Evolutionary conservation across 1,139 yeast species (phyloP).

Genomic region (Candida mesenterica): DNA sequence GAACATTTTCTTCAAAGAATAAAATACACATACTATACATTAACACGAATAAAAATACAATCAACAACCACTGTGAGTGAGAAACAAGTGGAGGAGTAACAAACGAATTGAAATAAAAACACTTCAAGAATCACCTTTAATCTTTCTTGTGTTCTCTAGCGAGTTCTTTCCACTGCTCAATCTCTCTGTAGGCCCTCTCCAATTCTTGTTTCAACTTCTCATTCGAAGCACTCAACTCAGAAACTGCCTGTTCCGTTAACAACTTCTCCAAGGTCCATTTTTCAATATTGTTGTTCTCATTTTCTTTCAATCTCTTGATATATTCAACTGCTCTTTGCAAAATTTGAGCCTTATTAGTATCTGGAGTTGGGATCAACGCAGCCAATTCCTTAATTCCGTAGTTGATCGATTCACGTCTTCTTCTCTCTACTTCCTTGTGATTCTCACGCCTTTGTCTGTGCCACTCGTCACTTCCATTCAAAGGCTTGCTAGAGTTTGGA

Average conservation of each 20-base stretch:
- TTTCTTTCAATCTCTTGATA: constrained; percentile 82
- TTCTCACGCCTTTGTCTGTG: constrained; percentile 80
- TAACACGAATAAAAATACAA: too few relatives aligned
- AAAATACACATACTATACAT: too few relatives aligned
- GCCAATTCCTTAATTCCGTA: constrained; percentile 85
- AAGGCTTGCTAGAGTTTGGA: constrained; percentile 41
- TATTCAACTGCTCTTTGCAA: constrained; percentile 85
- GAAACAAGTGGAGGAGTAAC: too few relatives aligned
- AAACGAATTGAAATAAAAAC: too few relatives aligned
- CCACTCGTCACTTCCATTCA: constrained; percentile 83
- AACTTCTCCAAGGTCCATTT: constrained; percentile 93
- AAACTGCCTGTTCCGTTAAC: constrained; percentile 85
- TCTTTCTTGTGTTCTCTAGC: constrained; percentile 26
- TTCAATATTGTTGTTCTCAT: constrained; percentile 83
- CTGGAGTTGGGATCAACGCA: constrained; percentile 79
- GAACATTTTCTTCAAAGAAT: too few relatives aligned
- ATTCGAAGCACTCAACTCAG: constrained; percentile 73
- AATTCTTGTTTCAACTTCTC: constrained; percentile 77
- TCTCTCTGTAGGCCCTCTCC: constrained; percentile 90
- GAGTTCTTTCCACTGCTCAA: constrained; percentile 72
- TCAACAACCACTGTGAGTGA: too few relatives aligned
- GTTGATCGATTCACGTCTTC: constrained; percentile 92
- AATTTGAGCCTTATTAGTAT: constrained; percentile 88
- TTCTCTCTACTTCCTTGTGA: constrained; percentile 96
- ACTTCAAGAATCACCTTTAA: constrained; percentile 1